A percentile compares a stretch with the other conserved stretches of the same genome.
Evolutionary conservation across 768 basidiomycete species (phyloP).

Genomic region (Tricholoma hemisulphureum): DNA sequence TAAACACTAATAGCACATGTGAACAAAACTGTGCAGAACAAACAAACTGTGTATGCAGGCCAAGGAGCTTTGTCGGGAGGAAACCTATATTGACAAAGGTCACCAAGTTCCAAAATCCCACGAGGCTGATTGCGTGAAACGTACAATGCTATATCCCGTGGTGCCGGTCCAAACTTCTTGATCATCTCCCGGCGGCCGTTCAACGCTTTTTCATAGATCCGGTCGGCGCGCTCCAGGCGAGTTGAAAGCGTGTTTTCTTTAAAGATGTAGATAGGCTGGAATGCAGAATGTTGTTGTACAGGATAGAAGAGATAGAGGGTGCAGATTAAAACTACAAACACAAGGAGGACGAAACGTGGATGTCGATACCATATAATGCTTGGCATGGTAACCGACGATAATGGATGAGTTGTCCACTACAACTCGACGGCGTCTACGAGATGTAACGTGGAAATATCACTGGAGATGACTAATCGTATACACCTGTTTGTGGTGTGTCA

Average conservation of each 20-base stretch:
- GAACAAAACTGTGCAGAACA: slow-evolving; percentile 19
- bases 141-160: background rate
- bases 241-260: slow-evolving; percentile 36
- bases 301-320: slow-evolving; percentile 50
- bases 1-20: background rate
- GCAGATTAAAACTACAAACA: slow-evolving; percentile 36
- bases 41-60: slow-evolving; percentile 59
- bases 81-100: slow-evolving; percentile 31
- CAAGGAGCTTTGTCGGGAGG: slow-evolving; percentile 51
- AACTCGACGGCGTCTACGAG: background rate
- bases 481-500: background rate
- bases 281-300: slow-evolving; percentile 24
- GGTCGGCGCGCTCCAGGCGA: slow-evolving; percentile 42
- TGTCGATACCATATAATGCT: background rate
- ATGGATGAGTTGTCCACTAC: background rate
- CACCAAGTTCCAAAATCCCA: background rate
- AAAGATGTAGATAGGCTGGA: slow-evolving; percentile 14
- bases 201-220: slow-evolving; percentile 45
- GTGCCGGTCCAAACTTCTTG: background rate
- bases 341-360: background rate
- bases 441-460: background rate
- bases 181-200: background rate
- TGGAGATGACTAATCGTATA: background rate
- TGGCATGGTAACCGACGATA: background rate
- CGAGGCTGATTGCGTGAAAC: background rate